Evolutionary conservation across 805 yeast genomes (phyloP).

Genomic region (Zygosaccharomyces kombuchaensis): DNA sequence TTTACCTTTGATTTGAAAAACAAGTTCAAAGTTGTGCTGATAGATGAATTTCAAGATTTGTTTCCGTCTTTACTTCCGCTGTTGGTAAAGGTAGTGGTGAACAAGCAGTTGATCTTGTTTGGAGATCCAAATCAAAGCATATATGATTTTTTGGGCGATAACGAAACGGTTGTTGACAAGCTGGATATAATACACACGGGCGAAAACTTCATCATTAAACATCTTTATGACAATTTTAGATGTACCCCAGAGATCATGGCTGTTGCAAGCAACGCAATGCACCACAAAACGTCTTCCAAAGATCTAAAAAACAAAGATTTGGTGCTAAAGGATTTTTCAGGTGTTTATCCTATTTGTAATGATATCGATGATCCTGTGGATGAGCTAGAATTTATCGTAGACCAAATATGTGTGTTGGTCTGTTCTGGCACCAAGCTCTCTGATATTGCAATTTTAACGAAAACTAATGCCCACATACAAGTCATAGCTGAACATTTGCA

Average conservation of each 20-base stretch:
- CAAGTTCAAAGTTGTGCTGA: constrained; percentile 43
- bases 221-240: constrained; percentile 53
- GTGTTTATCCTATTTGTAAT: constrained; percentile 16
- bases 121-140: constrained; percentile 73
- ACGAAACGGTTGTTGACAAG: constrained; percentile 32
- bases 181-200: constrained; percentile 19
- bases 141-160: constrained; percentile 60
- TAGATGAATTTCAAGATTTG: constrained; percentile 75
- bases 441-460: constrained; percentile 49
- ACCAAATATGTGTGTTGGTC: constrained; percentile 23
- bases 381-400: constrained; percentile 23
- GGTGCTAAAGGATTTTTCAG: constrained; percentile 17
- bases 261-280: constrained; percentile 36
- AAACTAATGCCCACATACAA: constrained; percentile 49
- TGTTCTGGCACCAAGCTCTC: constrained; percentile 27
- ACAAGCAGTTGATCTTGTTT: constrained; percentile 57
- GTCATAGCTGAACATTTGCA: constrained; percentile 38
- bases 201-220: constrained; percentile 28
- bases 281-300: not conserved
- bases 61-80: constrained; percentile 47
- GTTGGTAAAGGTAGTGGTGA: constrained; percentile 36
- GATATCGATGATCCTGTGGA: constrained; percentile 15
- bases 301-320: constrained; percentile 4
- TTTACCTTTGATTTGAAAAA: constrained; percentile 15
- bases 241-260: constrained; percentile 53